Evolutionary conservation across 2,329 filamentous ascomycete species (phyloP), one percentile per base, ranked within the genome.

Genomic region (Sporothrix curviconia): DNA sequence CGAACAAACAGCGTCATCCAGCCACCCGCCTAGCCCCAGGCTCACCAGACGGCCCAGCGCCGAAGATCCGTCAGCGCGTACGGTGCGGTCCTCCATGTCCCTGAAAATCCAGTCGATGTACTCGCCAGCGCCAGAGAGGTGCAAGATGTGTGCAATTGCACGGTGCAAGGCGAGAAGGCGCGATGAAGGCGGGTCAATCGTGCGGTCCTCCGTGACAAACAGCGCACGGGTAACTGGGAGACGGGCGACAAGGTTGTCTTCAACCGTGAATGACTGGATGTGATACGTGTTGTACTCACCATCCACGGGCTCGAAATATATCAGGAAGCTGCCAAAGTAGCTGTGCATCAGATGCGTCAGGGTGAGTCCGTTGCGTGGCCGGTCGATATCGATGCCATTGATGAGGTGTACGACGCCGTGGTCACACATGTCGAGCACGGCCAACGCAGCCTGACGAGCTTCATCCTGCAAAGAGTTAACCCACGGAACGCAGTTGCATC

Each of bases 221-320:
- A 56, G 46, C n/a, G 46, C 42, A 1, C 57, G 46, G 2, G 44
- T 51, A 1, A 59, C 52, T 7, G 57, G 57, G 2, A 59, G 22
- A 12, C n/a, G 4, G n/a, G 46, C 22, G n/a, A 5, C 3, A 3
- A 3, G 14, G 7, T 30, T 42, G 7, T 50, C 7, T 51, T 51
- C 9, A 66, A 47, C n/a, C n/a, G n/a, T n/a, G 51, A 66, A 66
- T 3, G 62, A 61, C 11, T 64, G 42, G 51, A 69, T 68, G n/a
- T n/a, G n/a, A n/a, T n/a, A n/a, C n/a, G n/a, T n/a, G n/a, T n/a
- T n/a, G n/a, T n/a, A n/a, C n/a, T n/a, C n/a, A n/a, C n/a, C n/a
- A n/a, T n/a, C n/a, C n/a, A n/a, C n/a, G n/a, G n/a, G n/a, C n/a
- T n/a, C n/a, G n/a, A n/a, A n/a, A n/a, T n/a, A n/a, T n/a, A n/a